phyloP scores from a whole-genome alignment of 352 stramenopile genomes.

The Phytophthora pisi region DNA sequence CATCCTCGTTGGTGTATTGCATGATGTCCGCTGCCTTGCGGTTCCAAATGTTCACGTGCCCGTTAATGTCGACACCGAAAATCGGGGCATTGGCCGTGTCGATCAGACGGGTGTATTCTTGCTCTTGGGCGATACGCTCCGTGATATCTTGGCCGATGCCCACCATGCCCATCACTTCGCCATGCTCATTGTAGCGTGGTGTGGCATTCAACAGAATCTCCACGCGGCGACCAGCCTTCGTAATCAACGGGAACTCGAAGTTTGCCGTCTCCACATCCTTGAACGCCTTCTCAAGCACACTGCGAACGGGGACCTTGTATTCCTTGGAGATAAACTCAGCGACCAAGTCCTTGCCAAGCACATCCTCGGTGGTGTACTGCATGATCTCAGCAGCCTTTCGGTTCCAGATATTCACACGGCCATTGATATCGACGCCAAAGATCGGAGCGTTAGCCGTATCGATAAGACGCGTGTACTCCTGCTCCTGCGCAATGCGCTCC shows the following conservation, averaged over 20 bases:
- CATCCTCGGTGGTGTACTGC: slow-evolving; percentile 51
- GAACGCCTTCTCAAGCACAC: slow-evolving; percentile 47
- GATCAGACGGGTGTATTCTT: slow-evolving; percentile 11
- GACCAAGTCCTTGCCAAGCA: slow-evolving; percentile 48
- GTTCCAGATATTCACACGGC: slow-evolving; percentile 77
- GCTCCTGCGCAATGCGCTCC: slow-evolving; percentile 73
- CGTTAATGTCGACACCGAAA: slow-evolving; percentile 49
- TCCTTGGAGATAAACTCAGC: slow-evolving; percentile 47
- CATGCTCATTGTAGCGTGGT: slow-evolving; percentile 8
- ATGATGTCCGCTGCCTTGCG: slow-evolving; percentile 45
- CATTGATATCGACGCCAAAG: slow-evolving; percentile 80
- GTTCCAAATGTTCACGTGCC: slow-evolving; percentile 60
- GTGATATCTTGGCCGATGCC: slow-evolving; percentile 19
- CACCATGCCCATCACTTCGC: slow-evolving; percentile 1
- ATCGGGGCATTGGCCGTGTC: slow-evolving; percentile 53
- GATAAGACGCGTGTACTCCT: slow-evolving; percentile 71
- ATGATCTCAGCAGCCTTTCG: slow-evolving; percentile 62
- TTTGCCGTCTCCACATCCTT: slow-evolving; percentile 47
- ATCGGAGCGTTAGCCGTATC: slow-evolving; percentile 62
- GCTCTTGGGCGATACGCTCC: slow-evolving; percentile 13
- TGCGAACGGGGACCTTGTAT: slow-evolving; percentile 54
- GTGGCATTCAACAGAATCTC: not conserved
- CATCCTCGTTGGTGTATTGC: slow-evolving; percentile 42
- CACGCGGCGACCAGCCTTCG: too few species aligned
- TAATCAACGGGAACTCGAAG: slow-evolving; percentile 26